phyloP scores from a whole-genome alignment of 305 asterid genomes.

The Rubia balearica region DNA sequence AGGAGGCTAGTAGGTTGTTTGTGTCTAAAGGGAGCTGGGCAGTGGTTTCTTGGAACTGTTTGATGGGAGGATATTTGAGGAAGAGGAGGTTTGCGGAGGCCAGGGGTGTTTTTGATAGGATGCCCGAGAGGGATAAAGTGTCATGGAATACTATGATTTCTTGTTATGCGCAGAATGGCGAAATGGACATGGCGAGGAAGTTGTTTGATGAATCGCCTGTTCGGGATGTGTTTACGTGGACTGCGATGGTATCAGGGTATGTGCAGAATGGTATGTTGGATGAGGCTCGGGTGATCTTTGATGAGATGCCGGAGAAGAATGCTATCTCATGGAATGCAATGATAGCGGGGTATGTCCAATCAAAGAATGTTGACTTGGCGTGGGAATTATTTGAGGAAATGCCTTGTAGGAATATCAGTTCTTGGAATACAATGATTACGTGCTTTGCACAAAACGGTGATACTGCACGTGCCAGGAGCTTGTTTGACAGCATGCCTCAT shows the following conservation, averaged over 20 bases:
- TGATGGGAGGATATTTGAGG: slow-evolving; percentile 89
- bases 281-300: slow-evolving; percentile 60
- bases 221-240: slow-evolving; percentile 80
- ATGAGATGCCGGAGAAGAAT: slow-evolving; percentile 78
- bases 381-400: slow-evolving; percentile 68
- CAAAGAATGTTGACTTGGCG: slow-evolving; percentile 60
- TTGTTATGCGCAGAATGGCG: slow-evolving; percentile 71
- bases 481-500: slow-evolving; percentile 62
- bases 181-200: slow-evolving; percentile 54
- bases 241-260: slow-evolving; percentile 79
- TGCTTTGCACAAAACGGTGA: slow-evolving; percentile 72
- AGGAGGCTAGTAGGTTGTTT: slow-evolving; percentile 70
- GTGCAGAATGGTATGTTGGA: slow-evolving; percentile 69
- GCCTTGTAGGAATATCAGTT: slow-evolving; percentile 68
- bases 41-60: slow-evolving; percentile 89
- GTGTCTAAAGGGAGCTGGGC: slow-evolving; percentile 61
- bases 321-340: slow-evolving; percentile 86
- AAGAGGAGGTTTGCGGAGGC: slow-evolving; percentile 69
- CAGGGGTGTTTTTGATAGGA: slow-evolving; percentile 47
- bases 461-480: slow-evolving; percentile 48
- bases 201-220: slow-evolving; percentile 62
- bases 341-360: slow-evolving; percentile 79
- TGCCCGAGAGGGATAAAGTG: slow-evolving; percentile 69
- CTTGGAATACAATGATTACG: slow-evolving; percentile 91
- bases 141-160: slow-evolving; percentile 89